Evolutionary conservation across 768 basidiomycete genomes (phyloP), one percentile per base, ranked within the genome.

Genomic region (Hygrocybe punicea): DNA sequence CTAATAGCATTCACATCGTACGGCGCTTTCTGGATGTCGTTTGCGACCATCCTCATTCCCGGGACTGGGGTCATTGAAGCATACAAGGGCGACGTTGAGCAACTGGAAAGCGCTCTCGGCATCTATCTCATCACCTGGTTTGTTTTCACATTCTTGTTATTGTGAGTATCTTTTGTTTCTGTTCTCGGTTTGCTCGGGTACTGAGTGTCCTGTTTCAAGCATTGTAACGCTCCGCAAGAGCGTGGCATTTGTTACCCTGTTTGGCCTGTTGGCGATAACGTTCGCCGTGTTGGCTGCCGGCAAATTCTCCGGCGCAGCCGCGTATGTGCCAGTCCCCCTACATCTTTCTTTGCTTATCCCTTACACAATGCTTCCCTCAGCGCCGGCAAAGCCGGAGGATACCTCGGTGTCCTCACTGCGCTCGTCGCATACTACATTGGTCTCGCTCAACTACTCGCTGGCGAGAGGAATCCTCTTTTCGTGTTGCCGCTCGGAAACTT

Each of bases 11-110:
- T 91, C 73, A 74, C 85, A 1, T 83, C 83, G 4, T 91, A 86
- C 57, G 88, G 89, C 33, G 81, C 81, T 0, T 91, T 91, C 75
- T 91, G 89, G 89, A 75, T 91, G 77, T 89, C 89, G 2, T 90
- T 83, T 54, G 87, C 81, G 5, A 76, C 81, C 0, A 82, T 91
- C 56, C 75, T 84, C 66, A 81, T 88, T 44, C 90, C 89, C 0
- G 73, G 76, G 16, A 78, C 79, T 1, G 87, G 87, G 2, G 72
- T 91, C 42, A 40, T 66, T 3, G 64, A 71, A 0, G 81, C 88
- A 1, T 91, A 85, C 59, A 49, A 62, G 1, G 65, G 67, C 50
- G 60, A 64, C 10, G 57, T 56, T 1, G 35, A 58, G n/a, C 78
- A 85, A 65, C 67, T 87, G 17, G 49, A 62, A 4, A 78, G 80